Conservation (phyloP, 768 basidiomycete species). For the Agaricus sinodeliciosus region DNA sequence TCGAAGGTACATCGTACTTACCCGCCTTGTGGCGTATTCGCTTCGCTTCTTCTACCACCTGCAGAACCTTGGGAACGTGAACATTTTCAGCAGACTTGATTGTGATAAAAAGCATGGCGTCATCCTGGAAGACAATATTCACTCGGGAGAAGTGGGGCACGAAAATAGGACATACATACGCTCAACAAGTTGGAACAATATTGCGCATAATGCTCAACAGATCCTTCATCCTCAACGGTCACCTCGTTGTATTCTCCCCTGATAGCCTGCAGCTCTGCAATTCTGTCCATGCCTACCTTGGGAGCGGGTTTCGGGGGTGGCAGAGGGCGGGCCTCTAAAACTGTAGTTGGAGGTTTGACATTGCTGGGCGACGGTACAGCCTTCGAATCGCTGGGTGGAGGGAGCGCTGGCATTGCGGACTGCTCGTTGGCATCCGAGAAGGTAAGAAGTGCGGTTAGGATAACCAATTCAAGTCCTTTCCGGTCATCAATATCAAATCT, state of each 20-base stretch:
- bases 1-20: constrained; percentile 18
- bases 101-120: constrained; percentile 75
- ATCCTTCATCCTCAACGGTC: constrained; percentile 59
- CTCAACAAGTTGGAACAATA: constrained; percentile 60
- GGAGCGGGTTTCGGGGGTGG: constrained; percentile 58
- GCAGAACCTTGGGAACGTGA: constrained; percentile 72
- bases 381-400: constrained; percentile 10
- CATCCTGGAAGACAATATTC: constrained; percentile 42
- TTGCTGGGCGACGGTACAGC: constrained; percentile 7
- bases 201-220: constrained; percentile 57
- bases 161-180: constrained; percentile 25
- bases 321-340: constrained; percentile 27
- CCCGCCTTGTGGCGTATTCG: constrained; percentile 73
- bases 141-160: neutral
- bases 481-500: constrained; percentile 84
- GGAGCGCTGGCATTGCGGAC: constrained; percentile 24
- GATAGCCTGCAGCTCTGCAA: constrained; percentile 63
- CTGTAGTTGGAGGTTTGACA: constrained; percentile 10
- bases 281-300: constrained; percentile 60
- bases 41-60: constrained; percentile 75
- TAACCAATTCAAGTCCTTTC: constrained; percentile 80
- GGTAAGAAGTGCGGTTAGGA: constrained; percentile 69
- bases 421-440: constrained; percentile 70
- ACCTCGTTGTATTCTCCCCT: constrained; percentile 74
- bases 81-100: constrained; percentile 55